phyloP scores from a whole-genome alignment of 495 filamentous ascomycete species.

The Neurospora africana region DNA sequence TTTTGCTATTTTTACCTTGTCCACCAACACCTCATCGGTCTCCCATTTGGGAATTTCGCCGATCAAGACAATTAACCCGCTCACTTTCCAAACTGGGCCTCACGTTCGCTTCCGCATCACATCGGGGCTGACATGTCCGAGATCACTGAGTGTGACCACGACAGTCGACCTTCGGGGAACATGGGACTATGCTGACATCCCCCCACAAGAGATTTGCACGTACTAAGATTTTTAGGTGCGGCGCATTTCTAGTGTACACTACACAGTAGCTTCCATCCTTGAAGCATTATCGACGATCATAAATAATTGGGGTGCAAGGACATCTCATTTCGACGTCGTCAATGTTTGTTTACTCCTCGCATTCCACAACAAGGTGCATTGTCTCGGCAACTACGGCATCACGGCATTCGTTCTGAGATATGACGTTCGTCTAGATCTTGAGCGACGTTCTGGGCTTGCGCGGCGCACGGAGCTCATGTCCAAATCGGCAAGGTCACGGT shows the following conservation, averaged over 20 bases:
- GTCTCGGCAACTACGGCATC: neutral
- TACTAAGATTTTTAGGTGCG: neutral
- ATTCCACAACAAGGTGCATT: neutral
- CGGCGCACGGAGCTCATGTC: neutral
- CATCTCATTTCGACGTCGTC: neutral
- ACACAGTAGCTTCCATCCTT: neutral
- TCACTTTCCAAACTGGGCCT: neutral
- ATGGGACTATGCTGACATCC: neutral
- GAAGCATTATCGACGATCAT: neutral
- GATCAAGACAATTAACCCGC: neutral
- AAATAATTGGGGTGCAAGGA: neutral
- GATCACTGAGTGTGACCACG: conserved; percentile 6
- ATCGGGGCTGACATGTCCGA: conserved; percentile 6
- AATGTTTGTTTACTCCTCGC: neutral
- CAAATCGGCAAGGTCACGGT: neutral
- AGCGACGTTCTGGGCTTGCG: neutral
- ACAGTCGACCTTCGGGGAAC: neutral
- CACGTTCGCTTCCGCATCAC: conserved; percentile 1
- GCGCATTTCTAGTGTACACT: neutral
- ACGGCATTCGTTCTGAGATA: neutral
- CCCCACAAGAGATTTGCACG: neutral
- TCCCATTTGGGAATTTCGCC: neutral
- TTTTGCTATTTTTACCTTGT: conserved; percentile 12
- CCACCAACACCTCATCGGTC: neutral
- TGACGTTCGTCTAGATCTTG: neutral